Base-by-base conservation (phyloP, 495 filamentous ascomycete genomes). In the Tuber umbilicatum region DNA sequence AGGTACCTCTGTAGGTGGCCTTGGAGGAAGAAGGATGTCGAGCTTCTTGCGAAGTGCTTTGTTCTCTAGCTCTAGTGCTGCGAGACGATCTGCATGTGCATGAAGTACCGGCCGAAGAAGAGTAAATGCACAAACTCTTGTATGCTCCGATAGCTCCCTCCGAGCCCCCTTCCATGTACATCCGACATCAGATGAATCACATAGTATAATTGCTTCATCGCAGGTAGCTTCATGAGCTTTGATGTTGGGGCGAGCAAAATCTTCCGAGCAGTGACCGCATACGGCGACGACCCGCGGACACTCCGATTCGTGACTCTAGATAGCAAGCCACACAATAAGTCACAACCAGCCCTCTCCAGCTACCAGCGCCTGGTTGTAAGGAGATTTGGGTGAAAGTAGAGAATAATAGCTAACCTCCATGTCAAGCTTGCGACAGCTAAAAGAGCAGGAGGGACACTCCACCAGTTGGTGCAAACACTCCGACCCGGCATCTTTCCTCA, bases 51-150 rank as follows among this genome's bases (percentile, higher is more conserved):
- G 84, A 5, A 91, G 83, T 19, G 87, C 84, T 70, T 87, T 86
- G 72, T 90, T 85, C 35, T 86, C 87, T 67, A 87, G 80, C 69
- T 90, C 89, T 5, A 89, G 86, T 19, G 86, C 85, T 45, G 88
- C 85, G 16, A 90, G 83, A 2, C 88, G 86, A 10, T 85, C 79
- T 71, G 88, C 87, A 78, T 91, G 89, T 5, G 85, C 83, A 70
- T 87, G 84, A 41, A 92, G 84, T 69, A 89, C 85, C 3, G 90
- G 90, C 0, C 85, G 85, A 73, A 92, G 87, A 47, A 85, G 85
- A 7, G 88, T 87, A 73, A 92, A 84, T 0, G 88, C 84, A 73
- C 90, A 92, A 21, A 75, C 83, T 68, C 85, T 81, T 41, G 85
- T 85, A 75, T 92, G 90, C n/a, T 73, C 78, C 17, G 82, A 79